Conservation (phyloP, 106 monocot species). For the Cymbidium sinense region DNA sequence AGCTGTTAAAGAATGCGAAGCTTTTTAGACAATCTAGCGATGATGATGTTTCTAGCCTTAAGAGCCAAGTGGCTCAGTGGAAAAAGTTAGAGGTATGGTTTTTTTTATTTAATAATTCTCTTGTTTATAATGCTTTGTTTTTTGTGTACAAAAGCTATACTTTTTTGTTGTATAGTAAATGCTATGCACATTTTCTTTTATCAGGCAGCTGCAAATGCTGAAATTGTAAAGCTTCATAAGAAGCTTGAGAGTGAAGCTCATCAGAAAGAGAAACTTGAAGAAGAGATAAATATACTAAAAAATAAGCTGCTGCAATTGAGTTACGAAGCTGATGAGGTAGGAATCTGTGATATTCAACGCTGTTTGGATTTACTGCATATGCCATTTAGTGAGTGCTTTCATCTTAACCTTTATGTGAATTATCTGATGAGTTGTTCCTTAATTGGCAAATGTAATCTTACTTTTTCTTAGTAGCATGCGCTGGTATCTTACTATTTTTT, state of each 20-base stretch:
- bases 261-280: conserved; percentile 91
- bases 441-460: conserved; percentile 3
- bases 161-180: conserved; percentile 6
- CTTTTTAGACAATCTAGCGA: conserved; percentile 50
- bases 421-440: not conserved
- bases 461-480: not conserved
- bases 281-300: conserved; percentile 73
- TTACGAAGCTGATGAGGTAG: conserved; percentile 95
- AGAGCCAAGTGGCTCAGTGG: conserved; percentile 52
- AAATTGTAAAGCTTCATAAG: conserved; percentile 60
- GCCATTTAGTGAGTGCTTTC: not conserved
- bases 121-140: not conserved
- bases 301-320: conserved; percentile 80
- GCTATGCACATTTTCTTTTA: not conserved
- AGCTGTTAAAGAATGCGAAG: conserved; percentile 56
- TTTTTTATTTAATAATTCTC: not conserved
- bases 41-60: conserved; percentile 61
- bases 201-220: conserved; percentile 68
- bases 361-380: not conserved
- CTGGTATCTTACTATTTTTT: not conserved
- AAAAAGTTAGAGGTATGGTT: conserved; percentile 74
- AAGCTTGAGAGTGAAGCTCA: conserved; percentile 77
- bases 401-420: not conserved
- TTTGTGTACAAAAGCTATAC: not conserved
- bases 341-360: not conserved